Evolutionary conservation across 257 asterid species (phyloP), one percentile per base, ranked within the genome.

Genomic region (Penstemon barbatus): DNA sequence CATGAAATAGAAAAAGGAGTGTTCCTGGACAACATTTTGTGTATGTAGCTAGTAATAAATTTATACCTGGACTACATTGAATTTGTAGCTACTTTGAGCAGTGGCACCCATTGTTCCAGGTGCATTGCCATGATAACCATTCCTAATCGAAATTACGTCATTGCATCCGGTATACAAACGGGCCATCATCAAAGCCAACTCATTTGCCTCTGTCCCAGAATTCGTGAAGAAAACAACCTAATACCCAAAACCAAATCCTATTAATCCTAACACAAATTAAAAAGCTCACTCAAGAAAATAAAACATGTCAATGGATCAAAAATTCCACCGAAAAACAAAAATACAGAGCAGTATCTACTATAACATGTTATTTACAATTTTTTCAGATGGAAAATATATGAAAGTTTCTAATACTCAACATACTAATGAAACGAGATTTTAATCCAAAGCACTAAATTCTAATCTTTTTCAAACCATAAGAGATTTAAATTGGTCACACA

Each of bases 171-270:
- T 85, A 74, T 93, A 82, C 67, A 90, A 67, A 42, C 89, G 77
- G 0, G 99, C 85, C 96, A 93, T 90, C 89, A 93, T 33, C 76
- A 93, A 65, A 19, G 97, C 99, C 76, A 90, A 80, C 78, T 93
- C 99, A 53, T 93, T 93, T 4, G 96, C 99, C 80, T 93, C 97
- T 0, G 99, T 93, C 75, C 96, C 99, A 8, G 99, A 93, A 79
- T 93, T 93, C 4, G 96, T 93, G 75, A 93, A 90, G 84, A 86
- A 93, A 60, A 87, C 94, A 44, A 93, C 97, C 96, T 93, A 57
- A 54, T 57, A 52, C 75, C 33, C 33, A 25, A 25, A 25, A 25
- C 2, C 33, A 25, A 25, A 1, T 25, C 33, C 33, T 25, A 25
- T 25, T 25, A 25, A 15, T 3, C 4, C 59, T 1, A 55, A 13